Base-by-base conservation (phyloP, 208 protist species). In the Crithidia mellificae region DNA sequence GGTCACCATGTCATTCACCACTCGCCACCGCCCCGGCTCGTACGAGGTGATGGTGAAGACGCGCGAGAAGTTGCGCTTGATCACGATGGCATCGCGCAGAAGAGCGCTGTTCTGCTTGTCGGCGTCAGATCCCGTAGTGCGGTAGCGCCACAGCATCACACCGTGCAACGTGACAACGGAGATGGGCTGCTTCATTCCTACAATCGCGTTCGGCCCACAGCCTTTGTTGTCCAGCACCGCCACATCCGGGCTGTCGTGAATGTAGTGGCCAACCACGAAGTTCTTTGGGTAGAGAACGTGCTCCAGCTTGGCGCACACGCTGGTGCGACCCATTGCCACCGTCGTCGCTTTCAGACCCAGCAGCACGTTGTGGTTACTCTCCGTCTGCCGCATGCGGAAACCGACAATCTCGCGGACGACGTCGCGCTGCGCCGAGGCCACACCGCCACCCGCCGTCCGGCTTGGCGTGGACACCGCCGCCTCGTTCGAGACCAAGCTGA, bases 321-420 rank as follows among this genome's bases (percentile, higher is more conserved):
- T 85, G 22, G 84, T 90, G 29, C 88, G 82, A n/a, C 91, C 91
- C 17, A 65, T 77, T 12, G 88, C 85, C 29, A 94, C 85, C 30
- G 81, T 80, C 20, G 73, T 78, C 29, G 83, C 72, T 72, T 88
- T 87, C 20, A 77, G 51, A 12, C 87, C 88, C 4, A 84, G 54
- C 20, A 92, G 43, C 12, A 96, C 38, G 67, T 96, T 96, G 80
- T 94, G 91, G 65, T 93, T 91, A 59, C 80, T 81, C 53, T 94
- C 91, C 20, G 69, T 88, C 67, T 96, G 88, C 20, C 87, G 90
- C 56, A 94, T 72, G 27, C 83, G 81, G 17, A 93, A 69, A 4
- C 76, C 81, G 4, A 94, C 86, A 50, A 93, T 90, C 27, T 94
- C 88, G 24, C 91, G 78, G 44, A 96, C 81, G 6, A 87, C 80